Evolutionary conservation across 805 yeast species (phyloP).

Genomic region (Monosporozyma siamensis): DNA sequence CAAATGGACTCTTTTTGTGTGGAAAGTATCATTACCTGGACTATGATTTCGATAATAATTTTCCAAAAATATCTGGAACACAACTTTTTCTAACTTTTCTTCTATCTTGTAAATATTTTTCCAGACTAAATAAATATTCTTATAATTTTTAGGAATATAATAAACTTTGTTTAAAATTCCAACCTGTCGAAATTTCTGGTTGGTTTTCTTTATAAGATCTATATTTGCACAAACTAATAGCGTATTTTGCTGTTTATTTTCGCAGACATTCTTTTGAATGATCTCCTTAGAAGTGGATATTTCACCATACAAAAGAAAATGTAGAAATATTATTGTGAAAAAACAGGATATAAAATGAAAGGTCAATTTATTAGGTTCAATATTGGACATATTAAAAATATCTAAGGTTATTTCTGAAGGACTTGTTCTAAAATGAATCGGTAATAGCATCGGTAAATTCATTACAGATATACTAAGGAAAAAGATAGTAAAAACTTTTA

Average conservation of each 20-base stretch:
- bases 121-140: conserved; percentile 30
- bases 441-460: conserved; percentile 51
- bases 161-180: conserved; percentile 50
- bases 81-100: conserved; percentile 33
- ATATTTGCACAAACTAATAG: conserved; percentile 35
- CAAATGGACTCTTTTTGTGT: background rate
- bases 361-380: conserved; percentile 43
- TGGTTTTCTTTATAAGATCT: conserved; percentile 33
- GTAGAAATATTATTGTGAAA: conserved; percentile 46
- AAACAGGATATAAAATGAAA: conserved; percentile 57
- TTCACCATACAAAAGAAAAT: conserved; percentile 48
- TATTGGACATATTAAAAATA: conserved; percentile 58
- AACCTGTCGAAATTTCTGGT: conserved; percentile 20
- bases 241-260: conserved; percentile 22
- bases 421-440: conserved; percentile 42
- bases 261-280: conserved; percentile 38
- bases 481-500: conserved; percentile 41
- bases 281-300: conserved; percentile 38
- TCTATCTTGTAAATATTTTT: conserved; percentile 25
- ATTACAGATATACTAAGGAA: conserved; percentile 45
- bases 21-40: background rate
- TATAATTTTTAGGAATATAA: conserved; percentile 42
- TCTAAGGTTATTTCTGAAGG: conserved; percentile 35
- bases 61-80: conserved; percentile 29
- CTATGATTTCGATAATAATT: conserved; percentile 12